Evolutionary conservation across 2,329 filamentous ascomycete species (phyloP).

Genomic region (Pseudogymnoascus sp.): DNA sequence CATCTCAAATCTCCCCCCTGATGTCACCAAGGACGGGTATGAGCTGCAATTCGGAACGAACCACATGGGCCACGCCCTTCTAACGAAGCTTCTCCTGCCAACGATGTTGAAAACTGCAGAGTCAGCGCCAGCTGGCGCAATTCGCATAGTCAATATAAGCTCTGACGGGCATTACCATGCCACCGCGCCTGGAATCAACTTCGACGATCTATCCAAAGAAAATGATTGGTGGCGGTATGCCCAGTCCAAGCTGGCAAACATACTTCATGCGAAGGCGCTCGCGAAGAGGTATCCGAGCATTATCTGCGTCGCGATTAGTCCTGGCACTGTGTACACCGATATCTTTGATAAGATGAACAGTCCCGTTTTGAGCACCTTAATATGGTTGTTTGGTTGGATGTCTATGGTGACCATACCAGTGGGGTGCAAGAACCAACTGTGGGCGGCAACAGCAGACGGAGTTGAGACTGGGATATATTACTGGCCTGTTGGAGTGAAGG

Average conservation of each 20-base stretch:
- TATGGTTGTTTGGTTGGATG: background rate
- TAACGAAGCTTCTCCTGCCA: conserved; percentile 43
- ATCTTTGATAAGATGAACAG: conserved; percentile 7
- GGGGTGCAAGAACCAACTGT: conserved; percentile 37
- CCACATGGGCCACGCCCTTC: conserved; percentile 45
- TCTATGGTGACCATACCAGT: conserved; percentile 11
- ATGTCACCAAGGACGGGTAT: conserved; percentile 32
- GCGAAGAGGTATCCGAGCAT: conserved; percentile 26
- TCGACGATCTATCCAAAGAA: conserved; percentile 10
- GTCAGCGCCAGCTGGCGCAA: background rate
- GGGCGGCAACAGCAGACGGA: conserved; percentile 34
- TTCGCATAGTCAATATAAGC: conserved; percentile 1
- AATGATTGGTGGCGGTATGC: conserved; percentile 17
- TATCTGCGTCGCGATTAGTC: conserved; percentile 33
- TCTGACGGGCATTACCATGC: background rate
- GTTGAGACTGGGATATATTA: conserved; percentile 31
- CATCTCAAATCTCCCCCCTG: conserved; percentile 18
- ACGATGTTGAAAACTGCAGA: conserved; percentile 23
- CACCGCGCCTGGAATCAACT: conserved; percentile 13
- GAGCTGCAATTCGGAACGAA: conserved; percentile 46
- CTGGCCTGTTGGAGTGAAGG: conserved; percentile 28
- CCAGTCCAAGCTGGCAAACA: conserved; percentile 19
- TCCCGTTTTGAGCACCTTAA: background rate
- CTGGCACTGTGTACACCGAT: conserved; percentile 30
- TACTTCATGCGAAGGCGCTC: conserved; percentile 15